These are phyloP conservation scores for Rhizopogon sp. DNA, from an alignment of 768 basidiomycete species.

Conservation along the genomic window DNA sequence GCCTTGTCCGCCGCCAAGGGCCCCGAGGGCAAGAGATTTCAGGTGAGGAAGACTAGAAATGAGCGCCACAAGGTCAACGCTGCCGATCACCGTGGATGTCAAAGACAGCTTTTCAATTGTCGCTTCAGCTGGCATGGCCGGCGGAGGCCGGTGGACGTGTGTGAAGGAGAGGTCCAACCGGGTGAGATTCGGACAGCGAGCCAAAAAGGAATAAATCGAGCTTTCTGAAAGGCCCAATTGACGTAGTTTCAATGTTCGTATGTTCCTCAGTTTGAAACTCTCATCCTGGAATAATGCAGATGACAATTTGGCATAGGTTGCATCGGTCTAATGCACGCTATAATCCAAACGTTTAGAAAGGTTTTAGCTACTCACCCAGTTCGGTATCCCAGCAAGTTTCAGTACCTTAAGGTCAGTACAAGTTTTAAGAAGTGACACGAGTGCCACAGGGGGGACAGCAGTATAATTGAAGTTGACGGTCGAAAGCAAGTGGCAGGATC, in stretches of 20 bases:
- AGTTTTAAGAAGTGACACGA: conserved; percentile 36
- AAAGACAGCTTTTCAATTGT: conserved; percentile 52
- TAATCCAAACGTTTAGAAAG: background rate
- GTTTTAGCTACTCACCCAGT: conserved; percentile 42
- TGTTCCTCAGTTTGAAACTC: conserved; percentile 29
- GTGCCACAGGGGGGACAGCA: conserved; percentile 41
- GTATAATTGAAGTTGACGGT: conserved; percentile 61
- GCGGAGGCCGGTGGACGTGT: conserved; percentile 39
- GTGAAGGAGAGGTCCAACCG: conserved; percentile 69
- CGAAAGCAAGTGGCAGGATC: conserved; percentile 37
- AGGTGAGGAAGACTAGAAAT: conserved; percentile 37
- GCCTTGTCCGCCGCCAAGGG: conserved; percentile 46
- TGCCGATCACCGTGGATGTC: conserved; percentile 46
- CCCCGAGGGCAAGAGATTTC: conserved; percentile 50
- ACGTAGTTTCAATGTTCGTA: conserved; percentile 56
- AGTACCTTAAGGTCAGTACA: conserved; percentile 44
- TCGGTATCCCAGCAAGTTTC: conserved; percentile 58
- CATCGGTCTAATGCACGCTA: conserved; percentile 45
- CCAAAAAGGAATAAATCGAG: conserved; percentile 38
- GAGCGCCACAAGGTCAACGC: conserved; percentile 35
- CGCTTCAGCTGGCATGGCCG: background rate
- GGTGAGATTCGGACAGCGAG: conserved; percentile 43
- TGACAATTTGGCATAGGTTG: conserved; percentile 44
- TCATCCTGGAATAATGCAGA: conserved; percentile 13
- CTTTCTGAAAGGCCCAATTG: conserved; percentile 47